Base-by-base conservation (phyloP, 169 alveolate species). In the Toxoplasma gondii region DNA sequence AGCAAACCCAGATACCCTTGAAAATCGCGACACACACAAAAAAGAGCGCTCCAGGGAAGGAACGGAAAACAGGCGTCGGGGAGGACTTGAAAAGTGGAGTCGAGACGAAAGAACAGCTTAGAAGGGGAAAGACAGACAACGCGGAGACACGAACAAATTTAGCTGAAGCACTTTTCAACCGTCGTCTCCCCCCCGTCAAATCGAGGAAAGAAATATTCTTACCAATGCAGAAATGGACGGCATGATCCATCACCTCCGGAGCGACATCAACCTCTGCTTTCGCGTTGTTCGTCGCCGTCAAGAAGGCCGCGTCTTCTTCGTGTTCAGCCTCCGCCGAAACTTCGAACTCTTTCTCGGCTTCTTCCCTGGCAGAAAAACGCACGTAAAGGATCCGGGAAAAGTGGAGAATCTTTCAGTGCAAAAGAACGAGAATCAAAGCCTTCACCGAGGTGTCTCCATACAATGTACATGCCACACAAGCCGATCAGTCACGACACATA, bases 221-320 rank as follows among this genome's bases (percentile, higher is more conserved):
- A 78, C 86, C 86, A n/a, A 36, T 16, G 86, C 86, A 78, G 44
- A 78, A 78, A 12, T 78, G 86, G 39, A n/a, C 86, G 43, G 86
- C 86, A 19, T 31, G 39, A n/a, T 78, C 86, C 45, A 36, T n/a
- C 29, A n/a, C 49, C n/a, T 19, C n/a, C 86, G 27, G 86, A 19
- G 86, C 9, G 44, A 78, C 49, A 19, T 78, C 44, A 27, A n/a
- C 29, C 4, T 78, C 45, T 1, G n/a, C 39, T 19, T 19, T 12
- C 29, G 4, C 49, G 43, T 78, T 19, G 39, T 78, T n/a, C 19
- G 86, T 78, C 86, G 4, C 86, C 86, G 86, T 45, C 27, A n/a
- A 1, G 24, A 78, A 78, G 10, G 45, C 86, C 45, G 39, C 49
- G 45, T 78, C 86, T 27, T n/a, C 86, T 31, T 38, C 10, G 22